Conservation (phyloP, 306 rosid species). For the Medicago ruthenica region DNA sequence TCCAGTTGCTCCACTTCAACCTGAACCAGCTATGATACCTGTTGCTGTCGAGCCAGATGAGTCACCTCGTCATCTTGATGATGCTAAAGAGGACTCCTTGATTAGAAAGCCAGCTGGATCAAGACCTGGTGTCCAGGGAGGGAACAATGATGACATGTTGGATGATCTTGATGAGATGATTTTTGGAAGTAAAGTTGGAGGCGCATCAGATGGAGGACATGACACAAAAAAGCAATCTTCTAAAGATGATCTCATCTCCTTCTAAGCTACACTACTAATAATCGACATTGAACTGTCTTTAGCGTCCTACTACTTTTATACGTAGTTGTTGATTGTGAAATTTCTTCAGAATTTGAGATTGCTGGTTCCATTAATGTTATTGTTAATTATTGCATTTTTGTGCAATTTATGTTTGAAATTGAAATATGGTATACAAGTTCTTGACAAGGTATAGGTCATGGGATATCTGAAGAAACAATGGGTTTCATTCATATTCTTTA, state of each 20-base stretch:
- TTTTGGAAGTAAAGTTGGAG: slow-evolving; percentile 82
- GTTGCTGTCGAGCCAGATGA: slow-evolving; percentile 96
- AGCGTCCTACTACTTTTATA: slow-evolving; percentile 35
- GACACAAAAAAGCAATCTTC: slow-evolving; percentile 75
- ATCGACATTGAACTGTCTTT: slow-evolving; percentile 31
- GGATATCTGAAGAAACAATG: slow-evolving; percentile 23
- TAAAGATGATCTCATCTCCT: slow-evolving; percentile 85
- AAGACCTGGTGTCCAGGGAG: slow-evolving; percentile 62
- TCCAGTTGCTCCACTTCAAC: slow-evolving; percentile 53
- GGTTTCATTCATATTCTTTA: slow-evolving; percentile 32
- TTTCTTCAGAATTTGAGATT: slow-evolving; percentile 44
- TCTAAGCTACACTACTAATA: slow-evolving; percentile 51
- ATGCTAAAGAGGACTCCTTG: slow-evolving; percentile 68
- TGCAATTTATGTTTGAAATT: slow-evolving; percentile 44
- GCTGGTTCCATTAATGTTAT: slow-evolving; percentile 37
- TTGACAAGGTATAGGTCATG: slow-evolving; percentile 44
- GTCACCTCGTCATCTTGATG: slow-evolving; percentile 58
- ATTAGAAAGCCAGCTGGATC: slow-evolving; percentile 78
- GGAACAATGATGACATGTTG: slow-evolving; percentile 88
- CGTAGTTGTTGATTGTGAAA: slow-evolving; percentile 52
- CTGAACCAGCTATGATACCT: slow-evolving; percentile 98
- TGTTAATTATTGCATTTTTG: slow-evolving; percentile 27
- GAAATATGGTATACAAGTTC: slow-evolving; percentile 45
- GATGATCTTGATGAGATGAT: slow-evolving; percentile 99
- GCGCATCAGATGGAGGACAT: slow-evolving; percentile 58